A percentile compares a stretch with the other conserved stretches of the same genome.
Conservation (phyloP, 768 basidiomycete species). For the Trametopsis cervina region DNA sequence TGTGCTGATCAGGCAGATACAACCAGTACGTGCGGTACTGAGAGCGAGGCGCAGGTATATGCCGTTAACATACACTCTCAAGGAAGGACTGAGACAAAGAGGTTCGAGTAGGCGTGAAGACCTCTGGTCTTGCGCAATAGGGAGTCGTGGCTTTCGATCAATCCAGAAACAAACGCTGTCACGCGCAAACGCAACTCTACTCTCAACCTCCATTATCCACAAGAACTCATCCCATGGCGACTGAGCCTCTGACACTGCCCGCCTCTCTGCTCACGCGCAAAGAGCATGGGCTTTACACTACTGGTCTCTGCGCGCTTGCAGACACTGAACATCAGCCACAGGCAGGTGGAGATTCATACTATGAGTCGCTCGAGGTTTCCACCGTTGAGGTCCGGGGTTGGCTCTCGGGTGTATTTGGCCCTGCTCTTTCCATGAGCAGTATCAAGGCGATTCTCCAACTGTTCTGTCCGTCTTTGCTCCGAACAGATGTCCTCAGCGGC, state of each 20-base stretch:
- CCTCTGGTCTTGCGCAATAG: too few relatives aligned
- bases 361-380: constrained; percentile 46
- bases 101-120: too few relatives aligned
- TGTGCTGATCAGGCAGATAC: too few relatives aligned
- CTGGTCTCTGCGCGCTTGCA: constrained; percentile 39
- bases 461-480: constrained; percentile 50
- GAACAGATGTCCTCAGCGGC: constrained; percentile 48
- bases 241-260: constrained; percentile 57
- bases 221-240: constrained; percentile 19
- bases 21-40: too few relatives aligned
- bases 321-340: constrained; percentile 16
- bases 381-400: constrained; percentile 67
- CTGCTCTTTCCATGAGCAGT: constrained; percentile 38
- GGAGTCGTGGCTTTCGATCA: too few relatives aligned
- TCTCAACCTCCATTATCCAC: not conserved
- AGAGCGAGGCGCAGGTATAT: too few relatives aligned
- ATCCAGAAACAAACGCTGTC: too few relatives aligned
- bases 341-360: constrained; percentile 34
- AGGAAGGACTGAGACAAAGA: too few relatives aligned
- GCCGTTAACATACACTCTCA: too few relatives aligned
- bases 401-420: constrained; percentile 67
- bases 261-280: constrained; percentile 69
- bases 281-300: constrained; percentile 64
- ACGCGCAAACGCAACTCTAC: not conserved
- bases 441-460: constrained; percentile 62